Conservation (phyloP, 768 basidiomycete species). For the Wakefieldia striispora region DNA sequence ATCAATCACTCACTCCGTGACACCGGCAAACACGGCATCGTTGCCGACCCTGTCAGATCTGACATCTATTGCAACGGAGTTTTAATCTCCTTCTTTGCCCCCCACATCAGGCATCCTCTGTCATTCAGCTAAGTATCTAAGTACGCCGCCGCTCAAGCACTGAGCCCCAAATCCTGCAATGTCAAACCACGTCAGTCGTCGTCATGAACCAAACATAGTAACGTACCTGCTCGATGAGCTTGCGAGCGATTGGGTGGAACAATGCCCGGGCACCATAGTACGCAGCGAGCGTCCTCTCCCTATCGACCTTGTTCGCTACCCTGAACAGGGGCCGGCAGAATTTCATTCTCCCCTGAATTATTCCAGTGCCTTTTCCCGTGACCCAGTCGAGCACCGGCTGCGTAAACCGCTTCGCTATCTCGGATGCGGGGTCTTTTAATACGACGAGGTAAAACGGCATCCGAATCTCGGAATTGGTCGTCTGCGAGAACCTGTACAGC, state of each 20-base stretch:
- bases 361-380: slow-evolving; percentile 37
- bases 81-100: background rate
- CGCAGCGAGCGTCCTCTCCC: slow-evolving; percentile 33
- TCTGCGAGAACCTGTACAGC: slow-evolving; percentile 42
- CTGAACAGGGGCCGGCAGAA: slow-evolving; percentile 51
- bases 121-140: background rate
- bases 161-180: background rate
- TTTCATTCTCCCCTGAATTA: slow-evolving; percentile 54
- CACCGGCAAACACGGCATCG: too few species aligned
- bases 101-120: background rate
- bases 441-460: slow-evolving; percentile 51
- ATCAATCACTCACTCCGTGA: too few species aligned
- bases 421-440: slow-evolving; percentile 37
- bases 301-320: slow-evolving; percentile 37
- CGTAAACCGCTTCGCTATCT: slow-evolving; percentile 32
- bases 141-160: background rate
- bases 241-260: slow-evolving; percentile 53
- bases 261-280: slow-evolving; percentile 32
- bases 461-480: slow-evolving; percentile 51
- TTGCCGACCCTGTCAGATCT: too few species aligned
- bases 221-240: slow-evolving; percentile 48
- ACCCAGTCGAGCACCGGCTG: slow-evolving; percentile 46
- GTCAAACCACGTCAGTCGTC: background rate
- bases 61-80: too few species aligned
- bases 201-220: background rate